Conservation (phyloP, 495 filamentous ascomycete genomes). For the Talaromyces adpressus region DNA sequence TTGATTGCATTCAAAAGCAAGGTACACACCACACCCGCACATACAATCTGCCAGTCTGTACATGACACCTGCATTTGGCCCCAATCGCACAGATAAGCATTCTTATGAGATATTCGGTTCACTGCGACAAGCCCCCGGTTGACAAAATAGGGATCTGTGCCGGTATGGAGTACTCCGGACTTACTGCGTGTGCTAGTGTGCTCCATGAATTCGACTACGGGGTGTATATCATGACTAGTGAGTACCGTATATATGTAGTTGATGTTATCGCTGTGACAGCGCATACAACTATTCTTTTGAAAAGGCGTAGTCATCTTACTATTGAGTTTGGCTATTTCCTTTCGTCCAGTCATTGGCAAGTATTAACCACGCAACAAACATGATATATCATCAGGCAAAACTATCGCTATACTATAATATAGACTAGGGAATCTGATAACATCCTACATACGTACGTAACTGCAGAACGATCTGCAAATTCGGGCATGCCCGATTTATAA, state of each 20-base stretch:
- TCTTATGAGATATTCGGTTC: not conserved
- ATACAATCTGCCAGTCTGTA: not conserved
- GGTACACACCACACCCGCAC: not conserved
- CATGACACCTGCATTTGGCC: not conserved
- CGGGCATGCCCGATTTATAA: not conserved
- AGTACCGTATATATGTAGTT: not conserved
- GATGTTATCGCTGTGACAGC: too few species aligned
- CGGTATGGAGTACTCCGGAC: not conserved
- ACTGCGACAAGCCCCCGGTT: not conserved
- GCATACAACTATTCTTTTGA: too few species aligned
- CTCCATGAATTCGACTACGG: not conserved
- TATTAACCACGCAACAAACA: not conserved
- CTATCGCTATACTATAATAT: not conserved
- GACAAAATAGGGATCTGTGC: not conserved
- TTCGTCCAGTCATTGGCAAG: not conserved
- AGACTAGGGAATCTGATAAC: not conserved
- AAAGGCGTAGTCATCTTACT: too few species aligned
- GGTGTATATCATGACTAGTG: not conserved
- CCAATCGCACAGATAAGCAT: not conserved
- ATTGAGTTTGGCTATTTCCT: not conserved
- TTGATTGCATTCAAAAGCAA: not conserved
- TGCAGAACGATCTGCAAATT: not conserved
- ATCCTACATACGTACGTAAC: not conserved
- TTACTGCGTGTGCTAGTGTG: not conserved
- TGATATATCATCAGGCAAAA: not conserved